Evolutionary conservation across 1,139 yeast genomes (phyloP).

Genomic region (Magnusiomyces tetraspermus): DNA sequence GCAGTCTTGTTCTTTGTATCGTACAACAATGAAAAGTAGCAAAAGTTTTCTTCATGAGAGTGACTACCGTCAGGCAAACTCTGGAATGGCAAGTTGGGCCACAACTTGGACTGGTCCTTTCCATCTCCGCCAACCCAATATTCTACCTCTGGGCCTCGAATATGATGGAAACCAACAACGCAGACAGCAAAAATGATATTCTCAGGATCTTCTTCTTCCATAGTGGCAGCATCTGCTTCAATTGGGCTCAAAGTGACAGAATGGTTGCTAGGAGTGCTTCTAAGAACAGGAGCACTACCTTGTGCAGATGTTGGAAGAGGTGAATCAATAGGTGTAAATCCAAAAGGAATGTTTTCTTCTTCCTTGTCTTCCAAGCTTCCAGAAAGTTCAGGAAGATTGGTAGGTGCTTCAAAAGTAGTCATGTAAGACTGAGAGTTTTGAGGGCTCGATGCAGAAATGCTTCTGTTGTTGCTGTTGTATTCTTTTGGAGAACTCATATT

Average conservation of each 20-base stretch:
- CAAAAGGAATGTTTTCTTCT: not conserved
- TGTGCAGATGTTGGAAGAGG: not conserved
- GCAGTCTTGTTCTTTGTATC: constrained; percentile 47
- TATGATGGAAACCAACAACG: constrained; percentile 88
- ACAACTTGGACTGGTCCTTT: constrained; percentile 40
- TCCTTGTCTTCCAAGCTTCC: not conserved
- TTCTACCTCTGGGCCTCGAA: constrained; percentile 85
- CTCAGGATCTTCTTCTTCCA: constrained; percentile 16
- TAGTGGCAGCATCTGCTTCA: constrained; percentile 13
- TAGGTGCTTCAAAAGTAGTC: constrained; percentile 6
- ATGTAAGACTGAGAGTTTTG: not conserved
- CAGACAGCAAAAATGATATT: constrained; percentile 66
- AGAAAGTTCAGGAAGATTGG: constrained; percentile 6
- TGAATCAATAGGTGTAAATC: not conserved
- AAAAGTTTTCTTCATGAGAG: constrained; percentile 81
- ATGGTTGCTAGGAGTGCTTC: constrained; percentile 8
- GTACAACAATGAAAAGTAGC: constrained; percentile 78
- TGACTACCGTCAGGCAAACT: constrained; percentile 96
- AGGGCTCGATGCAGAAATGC: not conserved
- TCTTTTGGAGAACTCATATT: not conserved
- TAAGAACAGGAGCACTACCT: not conserved
- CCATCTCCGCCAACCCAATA: constrained; percentile 73
- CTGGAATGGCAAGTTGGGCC: constrained; percentile 91
- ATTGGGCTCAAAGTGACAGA: constrained; percentile 20
- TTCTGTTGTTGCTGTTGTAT: not conserved